Percentiles rank a stretch among this genome's conserved stretches.
These are phyloP conservation scores for Wickerhamomyces hampshirensis DNA, from an alignment of 805 yeast species.

Conservation along the genomic window DNA sequence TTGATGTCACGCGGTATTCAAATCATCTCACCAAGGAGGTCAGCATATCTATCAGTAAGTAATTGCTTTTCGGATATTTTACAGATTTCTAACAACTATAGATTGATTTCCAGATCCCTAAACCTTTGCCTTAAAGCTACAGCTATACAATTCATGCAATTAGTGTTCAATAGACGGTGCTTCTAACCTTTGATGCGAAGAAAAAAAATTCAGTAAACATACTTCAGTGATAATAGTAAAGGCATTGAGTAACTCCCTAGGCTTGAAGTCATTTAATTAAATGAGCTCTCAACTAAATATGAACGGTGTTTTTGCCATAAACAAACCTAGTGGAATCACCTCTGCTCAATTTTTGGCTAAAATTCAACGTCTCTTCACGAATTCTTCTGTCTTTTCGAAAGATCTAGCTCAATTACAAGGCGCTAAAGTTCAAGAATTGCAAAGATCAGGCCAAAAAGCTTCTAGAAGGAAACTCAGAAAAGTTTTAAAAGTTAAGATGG, in stretches of 20 bases:
- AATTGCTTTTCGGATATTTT: too few species aligned
- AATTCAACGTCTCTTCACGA: conserved; percentile 58
- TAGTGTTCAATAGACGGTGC: background rate
- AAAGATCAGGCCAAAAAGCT: conserved; percentile 37
- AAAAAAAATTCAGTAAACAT: background rate
- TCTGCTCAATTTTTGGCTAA: conserved; percentile 70
- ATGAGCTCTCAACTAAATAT: conserved; percentile 30
- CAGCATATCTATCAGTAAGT: conserved; percentile 46
- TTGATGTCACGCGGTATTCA: conserved; percentile 25
- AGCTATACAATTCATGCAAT: background rate
- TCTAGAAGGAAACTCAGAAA: conserved; percentile 47
- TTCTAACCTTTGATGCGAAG: too few species aligned
- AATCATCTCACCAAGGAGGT: conserved; percentile 45
- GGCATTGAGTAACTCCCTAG: too few species aligned
- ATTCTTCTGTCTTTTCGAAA: conserved; percentile 50
- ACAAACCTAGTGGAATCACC: conserved; percentile 81
- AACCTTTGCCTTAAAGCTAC: conserved; percentile 23
- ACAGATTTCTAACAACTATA: background rate
- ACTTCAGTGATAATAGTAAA: too few species aligned
- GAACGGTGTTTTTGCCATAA: conserved; percentile 93
- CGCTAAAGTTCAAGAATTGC: conserved; percentile 37
- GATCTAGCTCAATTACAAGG: conserved; percentile 48
- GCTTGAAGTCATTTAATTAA: background rate
- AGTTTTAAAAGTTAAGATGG: conserved; percentile 71
- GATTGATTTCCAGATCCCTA: conserved; percentile 48